These are phyloP conservation scores for Naumovozyma dairenensis DNA, from an alignment of 805 yeast species.

Conservation along the genomic window DNA sequence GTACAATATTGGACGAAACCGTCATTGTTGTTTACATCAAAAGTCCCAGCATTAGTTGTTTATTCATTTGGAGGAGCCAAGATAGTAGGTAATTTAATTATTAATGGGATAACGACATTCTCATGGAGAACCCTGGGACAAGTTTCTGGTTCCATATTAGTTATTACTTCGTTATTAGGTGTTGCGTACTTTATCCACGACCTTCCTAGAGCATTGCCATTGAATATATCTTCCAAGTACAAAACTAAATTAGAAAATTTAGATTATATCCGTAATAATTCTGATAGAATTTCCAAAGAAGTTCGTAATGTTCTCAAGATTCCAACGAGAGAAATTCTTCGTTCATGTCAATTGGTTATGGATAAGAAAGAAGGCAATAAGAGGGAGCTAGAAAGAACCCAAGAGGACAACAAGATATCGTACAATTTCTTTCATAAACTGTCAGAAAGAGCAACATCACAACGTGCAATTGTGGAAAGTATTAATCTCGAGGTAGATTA, in stretches of 20 bases:
- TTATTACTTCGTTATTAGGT: slow-evolving; percentile 43
- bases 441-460: slow-evolving; percentile 16
- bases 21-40: slow-evolving; percentile 27
- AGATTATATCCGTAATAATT: slow-evolving; percentile 73
- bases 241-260: slow-evolving; percentile 47
- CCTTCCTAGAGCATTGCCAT: slow-evolving; percentile 81
- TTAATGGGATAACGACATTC: slow-evolving; percentile 32
- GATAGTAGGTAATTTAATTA: slow-evolving; percentile 29
- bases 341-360: slow-evolving; percentile 22
- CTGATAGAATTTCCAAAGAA: slow-evolving; percentile 71
- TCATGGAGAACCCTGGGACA: slow-evolving; percentile 32
- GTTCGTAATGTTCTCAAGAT: slow-evolving; percentile 69
- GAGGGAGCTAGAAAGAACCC: slow-evolving; percentile 19
- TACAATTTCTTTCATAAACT: slow-evolving; percentile 21
- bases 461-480: slow-evolving; percentile 14
- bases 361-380: slow-evolving; percentile 20
- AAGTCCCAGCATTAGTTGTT: slow-evolving; percentile 26
- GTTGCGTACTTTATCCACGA: slow-evolving; percentile 62
- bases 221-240: slow-evolving; percentile 69
- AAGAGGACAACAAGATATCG: slow-evolving; percentile 18
- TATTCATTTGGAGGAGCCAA: slow-evolving; percentile 34
- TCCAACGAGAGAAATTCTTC: slow-evolving; percentile 69
- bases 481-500: slow-evolving; percentile 26
- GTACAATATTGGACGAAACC: slow-evolving; percentile 25
- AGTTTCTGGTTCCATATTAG: slow-evolving; percentile 43